Evolutionary conservation across 2,329 filamentous ascomycete genomes (phyloP), one percentile per base, ranked within the genome.

Genomic region (Colletotrichum horii): DNA sequence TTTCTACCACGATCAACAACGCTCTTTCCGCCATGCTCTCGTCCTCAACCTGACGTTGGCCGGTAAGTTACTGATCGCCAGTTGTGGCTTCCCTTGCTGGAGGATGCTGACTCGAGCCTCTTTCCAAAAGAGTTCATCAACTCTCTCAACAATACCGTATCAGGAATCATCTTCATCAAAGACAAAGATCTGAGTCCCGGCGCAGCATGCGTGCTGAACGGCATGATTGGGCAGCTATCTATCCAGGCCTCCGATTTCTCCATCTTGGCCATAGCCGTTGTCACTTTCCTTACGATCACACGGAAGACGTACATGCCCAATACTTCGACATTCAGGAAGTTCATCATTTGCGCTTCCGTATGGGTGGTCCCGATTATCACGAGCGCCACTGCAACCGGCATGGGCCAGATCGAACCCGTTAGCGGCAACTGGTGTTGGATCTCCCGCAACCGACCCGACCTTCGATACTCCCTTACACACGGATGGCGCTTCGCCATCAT

Each of bases 391-490:
- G 81, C 79, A 36, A 79, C 82, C 28, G 81, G 62, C n/a, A 78
- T 82, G 76, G 75, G 80, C 28, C 76, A 84, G 82, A 76, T 76
- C 28, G 11, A 76, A 12, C 74, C 74, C 16, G 84, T 87, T 3
- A 85, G 85, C 5, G 87, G 87, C 1, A 88, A 88, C 73, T 88
- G 87, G 87, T 88, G 87, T 79, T 88, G 87, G 87, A 88, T 88
- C 74, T 79, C 82, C 15, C 76, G 80, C 15, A 77, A 81, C 4
- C 79, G 83, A n/a, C 77, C 81, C 30, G 83, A 83, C 15, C 80
- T 87, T n/a, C 84, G 87, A 30, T 88, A 88, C 73, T 83, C 80
- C 3, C 80, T 88, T 65, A 85, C 85, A 0, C 87, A 88, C 71
- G 86, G 83, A 55, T 88, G 86, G 87, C 84, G 87, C 8, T 83